Evolutionary conservation across 2,329 filamentous ascomycete genomes (phyloP).

Genomic region (Lecanosticta acicola): DNA sequence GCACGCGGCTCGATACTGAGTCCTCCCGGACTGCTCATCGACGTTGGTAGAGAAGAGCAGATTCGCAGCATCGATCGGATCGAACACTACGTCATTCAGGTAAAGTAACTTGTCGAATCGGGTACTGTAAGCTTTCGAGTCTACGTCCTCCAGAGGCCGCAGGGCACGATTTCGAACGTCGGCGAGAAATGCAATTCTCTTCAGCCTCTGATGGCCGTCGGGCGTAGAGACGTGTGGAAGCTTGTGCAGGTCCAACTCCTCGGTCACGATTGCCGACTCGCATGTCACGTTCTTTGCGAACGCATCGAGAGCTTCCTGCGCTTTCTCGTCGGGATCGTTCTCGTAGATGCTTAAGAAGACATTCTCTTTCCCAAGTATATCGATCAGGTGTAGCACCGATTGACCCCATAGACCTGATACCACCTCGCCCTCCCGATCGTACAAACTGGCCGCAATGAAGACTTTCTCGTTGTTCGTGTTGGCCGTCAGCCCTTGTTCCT

Average conservation of each 20-base stretch:
- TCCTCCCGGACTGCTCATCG: constrained; percentile 44
- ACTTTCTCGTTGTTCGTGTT: constrained; percentile 58
- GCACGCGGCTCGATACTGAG: constrained; percentile 61
- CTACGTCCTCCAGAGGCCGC: constrained; percentile 52
- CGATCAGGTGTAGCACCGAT: constrained; percentile 55
- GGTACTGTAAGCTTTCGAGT: constrained; percentile 38
- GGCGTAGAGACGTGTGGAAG: constrained; percentile 58
- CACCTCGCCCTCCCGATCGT: constrained; percentile 57
- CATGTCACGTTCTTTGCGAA: constrained; percentile 48
- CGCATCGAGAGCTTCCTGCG: constrained; percentile 49
- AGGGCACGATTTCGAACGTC: constrained; percentile 67
- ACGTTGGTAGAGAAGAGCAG: constrained; percentile 60
- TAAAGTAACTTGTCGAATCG: constrained; percentile 54
- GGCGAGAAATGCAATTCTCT: constrained; percentile 68
- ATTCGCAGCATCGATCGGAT: constrained; percentile 54
- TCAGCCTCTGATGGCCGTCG: constrained; percentile 57
- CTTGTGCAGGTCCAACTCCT: constrained; percentile 51
- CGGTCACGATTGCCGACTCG: constrained; percentile 51
- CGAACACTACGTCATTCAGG: constrained; percentile 63
- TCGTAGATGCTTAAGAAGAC: constrained; percentile 70
- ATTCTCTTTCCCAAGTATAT: constrained; percentile 61
- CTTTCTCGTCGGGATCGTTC: constrained; percentile 58
- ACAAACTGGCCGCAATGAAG: constrained; percentile 68
- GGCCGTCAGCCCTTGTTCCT: constrained; percentile 31
- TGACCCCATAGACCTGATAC: constrained; percentile 60